Evolutionary conservation across 352 stramenopile genomes (phyloP), one percentile per base, ranked within the genome.

Genomic region (Pythium rhizo-oryzae): DNA sequence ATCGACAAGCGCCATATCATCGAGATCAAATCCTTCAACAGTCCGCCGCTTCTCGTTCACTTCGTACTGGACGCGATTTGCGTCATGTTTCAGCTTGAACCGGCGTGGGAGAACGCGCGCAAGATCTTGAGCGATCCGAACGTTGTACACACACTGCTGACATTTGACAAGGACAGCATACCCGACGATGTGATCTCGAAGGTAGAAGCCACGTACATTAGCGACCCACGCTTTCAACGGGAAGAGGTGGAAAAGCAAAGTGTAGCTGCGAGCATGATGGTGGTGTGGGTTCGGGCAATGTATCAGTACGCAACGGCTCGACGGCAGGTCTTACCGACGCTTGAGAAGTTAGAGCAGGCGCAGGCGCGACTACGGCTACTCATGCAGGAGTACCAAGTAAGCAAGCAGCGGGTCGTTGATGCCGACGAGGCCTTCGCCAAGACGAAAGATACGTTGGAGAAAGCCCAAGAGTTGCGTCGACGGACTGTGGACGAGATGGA

Each of bases 21-120:
- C 30, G 86, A 94, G 70, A 91, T 94, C 74, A 94, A 94, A 69
- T 92, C 86, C 59, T 94, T 94, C 43, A 87, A 81, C 15, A 92
- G 67, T 37, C 86, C 86, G 6, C 86, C 86, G 6, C 70, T 84
- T 18, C 67, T 94, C 0, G 86, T 94, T 2, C 84, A 92, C 37
- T 64, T 92, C 13, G 84, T 92, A 2, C 49, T 94, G 2, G 84
- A 91, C 8, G 86, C 84, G 0, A 80, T 94, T 16, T 93, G 86
- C 61, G 80, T 92, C 4, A 55, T 94, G 46, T 93, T 93, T 24
- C 65, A 75, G n/a, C 50, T 91, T 8, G 84, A 94, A 15, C 76
- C 86, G 5, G 82, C 78, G 0, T 94, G 86, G 86, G 86, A 92
- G 30, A 92, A 90, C 28, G 82, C 86, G 41, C 72, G 82, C 8